These are phyloP conservation scores for Fusarium sacchari DNA, from an alignment of 2,329 filamentous ascomycete species.

Conservation along the genomic window DNA sequence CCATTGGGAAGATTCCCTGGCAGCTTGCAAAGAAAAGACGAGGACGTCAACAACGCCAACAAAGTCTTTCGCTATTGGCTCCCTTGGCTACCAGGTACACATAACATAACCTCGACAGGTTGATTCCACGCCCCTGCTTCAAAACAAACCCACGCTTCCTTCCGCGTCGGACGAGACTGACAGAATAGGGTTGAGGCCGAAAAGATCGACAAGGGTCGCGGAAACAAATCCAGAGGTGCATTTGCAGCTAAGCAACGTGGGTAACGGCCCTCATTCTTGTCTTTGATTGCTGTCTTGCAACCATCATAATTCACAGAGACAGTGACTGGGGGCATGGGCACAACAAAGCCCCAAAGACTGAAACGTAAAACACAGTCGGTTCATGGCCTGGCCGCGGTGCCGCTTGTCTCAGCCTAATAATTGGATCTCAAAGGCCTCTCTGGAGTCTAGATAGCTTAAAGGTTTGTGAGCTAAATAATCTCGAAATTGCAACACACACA, in stretches of 20 bases:
- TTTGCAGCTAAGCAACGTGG: constrained; percentile 29
- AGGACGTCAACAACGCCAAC: constrained; percentile 34
- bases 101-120: constrained; percentile 16
- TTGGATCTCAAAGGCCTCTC: constrained; percentile 35
- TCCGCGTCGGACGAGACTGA: constrained; percentile 41
- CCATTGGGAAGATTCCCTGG: constrained; percentile 9
- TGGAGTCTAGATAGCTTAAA: constrained; percentile 39
- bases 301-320: constrained; percentile 24
- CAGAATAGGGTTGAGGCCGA: constrained; percentile 39
- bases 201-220: constrained; percentile 35
- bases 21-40: constrained; percentile 20
- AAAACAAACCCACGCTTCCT: constrained; percentile 34
- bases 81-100: constrained; percentile 30
- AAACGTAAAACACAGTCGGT: constrained; percentile 37
- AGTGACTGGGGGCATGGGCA: constrained; percentile 10
- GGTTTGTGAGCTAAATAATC: constrained; percentile 34
- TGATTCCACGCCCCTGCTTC: constrained; percentile 38
- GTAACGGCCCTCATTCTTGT: constrained; percentile 27
- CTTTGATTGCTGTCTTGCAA: constrained; percentile 31
- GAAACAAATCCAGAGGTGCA: constrained; percentile 40
- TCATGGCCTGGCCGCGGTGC: constrained; percentile 38
- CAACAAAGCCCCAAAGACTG: constrained; percentile 21
- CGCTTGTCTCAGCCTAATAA: constrained; percentile 42
- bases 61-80: constrained; percentile 26
- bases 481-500: constrained; percentile 12